Base-by-base conservation (phyloP, 495 filamentous ascomycete species). In the Trichoderma parareesei region DNA sequence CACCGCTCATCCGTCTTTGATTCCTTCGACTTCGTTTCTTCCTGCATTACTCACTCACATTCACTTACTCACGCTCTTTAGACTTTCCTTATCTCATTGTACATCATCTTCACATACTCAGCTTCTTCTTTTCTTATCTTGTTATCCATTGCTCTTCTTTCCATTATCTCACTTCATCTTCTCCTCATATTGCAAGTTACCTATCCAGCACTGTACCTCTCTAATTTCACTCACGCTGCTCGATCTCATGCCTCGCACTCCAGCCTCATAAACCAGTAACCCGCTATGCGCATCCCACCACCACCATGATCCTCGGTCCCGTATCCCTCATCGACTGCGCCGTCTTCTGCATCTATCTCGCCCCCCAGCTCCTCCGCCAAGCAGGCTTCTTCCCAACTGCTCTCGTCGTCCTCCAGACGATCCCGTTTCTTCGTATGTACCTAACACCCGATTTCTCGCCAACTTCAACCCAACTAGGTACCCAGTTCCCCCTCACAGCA, bases 311-410 rank as follows among this genome's bases (percentile, higher is more conserved):
- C 64, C 74, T 90, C 18, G 77, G 79, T n/a, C 83, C 81, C 49
- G 81, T 90, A 33, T 85, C 86, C 6, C 87, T 83, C 74, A 67
- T 88, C 33, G 88, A 90, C 71, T 87, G 87, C 74, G 35, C 85
- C 46, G 81, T 84, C 40, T 90, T 89, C 70, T 75, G 88, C 40
- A 42, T 81, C 16, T 85, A 86, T 67, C 75, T 90, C 10, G 70
- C 79, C 0, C 86, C 86, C n/a, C 84, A 89, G 69, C 67, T 90
- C 38, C 71, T 90, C 14, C 70, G 82, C 59, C 81, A 82, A 60
- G 81, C 85, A 59, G 83, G 84, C 13, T 62, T 87, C 38, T 71
- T 80, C 59, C 69, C 75, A 59, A 83, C 85, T 20, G 68, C 80
- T 37, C 65, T 70, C 64, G 85, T 82, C 67, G 79, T 78, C 35